Evolutionary conservation across 2,329 filamentous ascomycete species (phyloP), one percentile per base, ranked within the genome.

Genomic region (Trichophyton verrucosum): DNA sequence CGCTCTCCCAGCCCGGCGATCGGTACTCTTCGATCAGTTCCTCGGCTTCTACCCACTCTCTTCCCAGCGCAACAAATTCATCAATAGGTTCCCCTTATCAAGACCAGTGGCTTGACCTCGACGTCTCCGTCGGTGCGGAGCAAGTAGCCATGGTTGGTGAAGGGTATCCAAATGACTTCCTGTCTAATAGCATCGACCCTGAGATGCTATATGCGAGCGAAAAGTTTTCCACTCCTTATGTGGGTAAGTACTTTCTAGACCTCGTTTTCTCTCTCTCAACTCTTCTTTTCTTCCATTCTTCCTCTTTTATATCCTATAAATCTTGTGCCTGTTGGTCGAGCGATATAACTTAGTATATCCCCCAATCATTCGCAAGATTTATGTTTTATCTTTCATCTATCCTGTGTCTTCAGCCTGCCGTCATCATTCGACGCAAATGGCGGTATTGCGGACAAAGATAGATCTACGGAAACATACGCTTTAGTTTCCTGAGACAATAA

Each of bases 81-180:
- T 83, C 82, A 60, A 81, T 85, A 64, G 84, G 84, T 61, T 88
- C 86, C 22, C 86, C 86, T 27, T 82, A 84, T 67, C 78, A 82
- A 58, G 77, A 83, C 53, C 82, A 84, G 62, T 88, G 84, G 82
- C 72, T 78, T 65, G 73, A 75, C 51, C 71, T 77, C 62, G 71
- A 76, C 62, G 74, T 81, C 58, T 80, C 80, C 59, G 75, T 87
- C 40, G 82, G 80, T 58, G 77, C 87, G 60, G 82, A 81, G 65
- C 85, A 86, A 33, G 76, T 78, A 68, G 87, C 89, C 64, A 82
- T 88, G 64, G 76, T 81, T 65, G 75, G 79, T 46, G 82, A 88
- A 68, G 74, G 80, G 57, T 83, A 83, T 69, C 75, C 82, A 58
- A 77, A 77, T 62, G 77, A 81, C 38, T 78, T 81, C 61, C 71